phyloP scores from a whole-genome alignment of 345 rosid genomes.

The Anacardium occidentale region DNA sequence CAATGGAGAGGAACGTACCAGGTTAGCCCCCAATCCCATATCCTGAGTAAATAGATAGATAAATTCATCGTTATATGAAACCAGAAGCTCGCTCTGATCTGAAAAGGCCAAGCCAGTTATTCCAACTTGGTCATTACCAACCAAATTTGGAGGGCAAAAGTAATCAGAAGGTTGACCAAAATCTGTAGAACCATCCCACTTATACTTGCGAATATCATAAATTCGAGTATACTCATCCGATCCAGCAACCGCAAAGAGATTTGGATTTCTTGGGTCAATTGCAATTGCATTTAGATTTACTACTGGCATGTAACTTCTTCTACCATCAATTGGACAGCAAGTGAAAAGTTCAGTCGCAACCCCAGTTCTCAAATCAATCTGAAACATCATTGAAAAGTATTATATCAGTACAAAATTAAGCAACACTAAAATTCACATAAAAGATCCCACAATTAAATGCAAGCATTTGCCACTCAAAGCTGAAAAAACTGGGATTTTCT shows the following conservation, averaged over 20 bases:
- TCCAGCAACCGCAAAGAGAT: constrained; percentile 80
- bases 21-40: constrained; percentile 80
- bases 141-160: constrained; percentile 74
- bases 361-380: constrained; percentile 83
- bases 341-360: constrained; percentile 67
- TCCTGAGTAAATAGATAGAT: constrained; percentile 68
- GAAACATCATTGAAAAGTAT: constrained; percentile 32
- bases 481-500: background rate
- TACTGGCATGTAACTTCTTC: constrained; percentile 36
- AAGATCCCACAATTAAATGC: background rate
- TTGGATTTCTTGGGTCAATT: constrained; percentile 77
- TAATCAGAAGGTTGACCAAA: constrained; percentile 52
- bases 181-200: constrained; percentile 53
- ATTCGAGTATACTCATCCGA: constrained; percentile 75
- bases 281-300: constrained; percentile 66
- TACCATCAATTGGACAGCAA: constrained; percentile 42
- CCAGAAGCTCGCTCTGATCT: constrained; percentile 87
- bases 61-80: constrained; percentile 67
- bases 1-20: constrained; percentile 30
- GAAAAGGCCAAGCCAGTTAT: constrained; percentile 92
- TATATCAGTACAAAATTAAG: constrained; percentile 13
- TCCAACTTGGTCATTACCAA: constrained; percentile 57
- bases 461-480: constrained; percentile 12
- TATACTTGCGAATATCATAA: constrained; percentile 74
- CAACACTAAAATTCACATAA: background rate